phyloP scores from a whole-genome alignment of 2,329 filamentous ascomycete species.

The Monilinia laxa region DNA sequence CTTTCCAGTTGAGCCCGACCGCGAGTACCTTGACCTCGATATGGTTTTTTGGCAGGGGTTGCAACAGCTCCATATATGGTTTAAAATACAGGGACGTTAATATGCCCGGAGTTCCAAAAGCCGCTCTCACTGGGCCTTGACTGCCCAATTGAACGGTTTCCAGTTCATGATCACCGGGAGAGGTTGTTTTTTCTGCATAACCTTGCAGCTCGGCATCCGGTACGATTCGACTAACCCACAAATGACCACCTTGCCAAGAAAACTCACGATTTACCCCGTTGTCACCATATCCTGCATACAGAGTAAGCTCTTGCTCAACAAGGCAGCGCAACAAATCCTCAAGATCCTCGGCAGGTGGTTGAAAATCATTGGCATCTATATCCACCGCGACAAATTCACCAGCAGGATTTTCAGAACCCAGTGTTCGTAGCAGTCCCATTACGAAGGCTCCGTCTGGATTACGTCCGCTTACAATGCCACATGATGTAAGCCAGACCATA shows the following conservation, averaged over 20 bases:
- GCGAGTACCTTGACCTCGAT: slow-evolving; percentile 30
- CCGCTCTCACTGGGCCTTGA: slow-evolving; percentile 2
- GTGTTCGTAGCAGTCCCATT: background rate
- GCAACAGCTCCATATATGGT: slow-evolving; percentile 5
- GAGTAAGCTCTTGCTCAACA: background rate
- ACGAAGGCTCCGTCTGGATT: slow-evolving; percentile 11
- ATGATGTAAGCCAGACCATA: background rate
- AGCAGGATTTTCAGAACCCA: background rate
- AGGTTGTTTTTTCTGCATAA: too few species aligned
- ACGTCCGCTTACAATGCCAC: slow-evolving; percentile 1
- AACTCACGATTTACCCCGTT: too few species aligned
- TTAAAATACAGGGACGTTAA: background rate
- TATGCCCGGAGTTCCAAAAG: background rate
- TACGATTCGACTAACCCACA: too few species aligned
- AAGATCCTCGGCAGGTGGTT: background rate
- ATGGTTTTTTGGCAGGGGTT: background rate
- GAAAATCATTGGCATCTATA: background rate
- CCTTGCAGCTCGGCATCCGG: too few species aligned
- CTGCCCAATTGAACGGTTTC: background rate
- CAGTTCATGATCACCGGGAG: background rate
- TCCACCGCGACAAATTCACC: background rate
- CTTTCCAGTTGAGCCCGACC: slow-evolving; percentile 28
- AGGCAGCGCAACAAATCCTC: background rate
- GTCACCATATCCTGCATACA: background rate
- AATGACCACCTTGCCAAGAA: too few species aligned